Base-by-base conservation (phyloP, 2,329 filamentous ascomycete species). In the Penicillium sp. region DNA sequence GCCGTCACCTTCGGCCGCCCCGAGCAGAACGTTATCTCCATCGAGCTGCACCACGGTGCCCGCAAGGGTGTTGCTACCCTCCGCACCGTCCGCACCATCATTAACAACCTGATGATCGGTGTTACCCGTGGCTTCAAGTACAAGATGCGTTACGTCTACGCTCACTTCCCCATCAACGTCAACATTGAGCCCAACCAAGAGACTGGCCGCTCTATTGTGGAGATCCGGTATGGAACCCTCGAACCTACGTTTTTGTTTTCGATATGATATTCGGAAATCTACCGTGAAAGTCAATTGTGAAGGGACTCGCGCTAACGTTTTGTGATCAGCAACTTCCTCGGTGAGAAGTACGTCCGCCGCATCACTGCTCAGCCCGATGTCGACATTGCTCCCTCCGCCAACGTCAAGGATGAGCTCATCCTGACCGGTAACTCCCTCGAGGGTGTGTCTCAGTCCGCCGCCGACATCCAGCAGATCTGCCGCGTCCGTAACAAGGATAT, bases 131-230 rank as follows among this genome's bases (percentile, higher is more conserved):
- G 94, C 72, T 99, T 89, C 91, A 95, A 95, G 86, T 99, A 99
- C 90, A 99, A 99, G 91, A 97, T 99, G 93, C 91, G 95, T 77
- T 99, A 99, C 85, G 94, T 99, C 82, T 99, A 99, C 81, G 94
- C 94, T 80, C 94, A 99, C 89, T 99, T 99, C 80, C 94, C 94
- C 82, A 99, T 99, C 91, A 99, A 99, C 87, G 93, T 99, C 84
- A 97, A 97, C 86, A 82, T 99, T 71, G 92, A 96, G 75, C 93
- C 97, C 89, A 93, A 93, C 87, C 79, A 81, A 76, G 94, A 97
- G 84, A 94, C 91, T 66, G 93, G 88, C 71, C 82, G 88, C 73
- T 89, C 77, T 78, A 90, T 96, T 82, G 90, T 99, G 77, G 94
- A 99, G 89, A 97, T 99, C 85, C 89, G 94, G 89, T 93, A 88